Conservation (phyloP, 768 basidiomycete species). For the Leccinum incarnatum region DNA sequence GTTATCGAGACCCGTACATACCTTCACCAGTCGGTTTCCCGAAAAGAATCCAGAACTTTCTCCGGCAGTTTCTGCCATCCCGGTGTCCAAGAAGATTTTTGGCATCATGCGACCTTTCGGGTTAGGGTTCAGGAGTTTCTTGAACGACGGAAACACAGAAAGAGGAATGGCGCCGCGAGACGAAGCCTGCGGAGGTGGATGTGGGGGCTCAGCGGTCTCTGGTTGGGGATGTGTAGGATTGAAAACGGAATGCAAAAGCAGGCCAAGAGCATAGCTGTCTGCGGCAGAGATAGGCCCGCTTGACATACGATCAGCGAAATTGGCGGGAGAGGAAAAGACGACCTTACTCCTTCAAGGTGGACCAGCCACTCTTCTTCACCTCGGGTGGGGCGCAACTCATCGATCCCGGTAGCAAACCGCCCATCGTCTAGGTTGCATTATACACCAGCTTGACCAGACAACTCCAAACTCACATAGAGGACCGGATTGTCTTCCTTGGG, state of each 20-base stretch:
- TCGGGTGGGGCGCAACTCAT: constrained; percentile 73
- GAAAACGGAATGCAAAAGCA: constrained; percentile 84
- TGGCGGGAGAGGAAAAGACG: not conserved
- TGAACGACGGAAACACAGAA: constrained; percentile 75
- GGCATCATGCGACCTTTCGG: constrained; percentile 74
- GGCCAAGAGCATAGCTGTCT: constrained; percentile 86
- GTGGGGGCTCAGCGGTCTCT: constrained; percentile 65
- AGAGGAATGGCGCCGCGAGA: constrained; percentile 75
- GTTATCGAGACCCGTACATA: constrained; percentile 81
- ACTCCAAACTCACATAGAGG: constrained; percentile 63
- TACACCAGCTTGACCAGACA: constrained; percentile 6
- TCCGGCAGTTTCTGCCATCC: constrained; percentile 63
- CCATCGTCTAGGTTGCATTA: constrained; percentile 54
- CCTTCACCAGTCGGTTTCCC: constrained; percentile 76
- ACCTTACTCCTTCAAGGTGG: constrained; percentile 72
- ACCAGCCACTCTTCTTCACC: constrained; percentile 86
- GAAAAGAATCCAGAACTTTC: constrained; percentile 76
- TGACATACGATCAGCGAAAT: not conserved
- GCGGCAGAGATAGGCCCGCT: constrained; percentile 58
- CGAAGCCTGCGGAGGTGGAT: constrained; percentile 73
- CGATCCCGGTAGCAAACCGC: constrained; percentile 59
- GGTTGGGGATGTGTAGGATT: constrained; percentile 79
- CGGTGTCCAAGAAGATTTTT: constrained; percentile 74
- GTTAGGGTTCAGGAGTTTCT: constrained; percentile 87
- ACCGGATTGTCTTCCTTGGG: constrained; percentile 75